Evolutionary conservation across 768 basidiomycete genomes (phyloP).

Genomic region (Mycena capillaripes): DNA sequence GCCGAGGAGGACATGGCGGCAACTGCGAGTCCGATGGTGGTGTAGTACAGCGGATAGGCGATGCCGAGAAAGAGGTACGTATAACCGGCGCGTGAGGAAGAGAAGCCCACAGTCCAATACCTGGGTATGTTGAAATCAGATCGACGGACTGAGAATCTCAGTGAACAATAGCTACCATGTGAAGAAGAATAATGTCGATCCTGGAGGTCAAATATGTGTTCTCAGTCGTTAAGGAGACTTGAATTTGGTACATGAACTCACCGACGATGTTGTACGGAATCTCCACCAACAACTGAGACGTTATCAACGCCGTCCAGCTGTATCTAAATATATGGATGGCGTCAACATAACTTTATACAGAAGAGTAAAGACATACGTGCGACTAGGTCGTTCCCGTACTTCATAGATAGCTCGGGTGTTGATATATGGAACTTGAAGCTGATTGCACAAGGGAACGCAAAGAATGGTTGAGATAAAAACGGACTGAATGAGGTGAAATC

Average conservation of each 20-base stretch:
- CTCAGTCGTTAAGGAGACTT: too few species aligned
- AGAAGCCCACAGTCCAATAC: constrained; percentile 78
- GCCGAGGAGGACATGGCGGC: constrained; percentile 73
- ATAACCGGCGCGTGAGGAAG: constrained; percentile 65
- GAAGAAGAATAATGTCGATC: too few species aligned
- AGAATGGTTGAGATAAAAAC: constrained; percentile 70
- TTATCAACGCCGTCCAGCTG: constrained; percentile 72
- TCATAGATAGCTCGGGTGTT: constrained; percentile 71
- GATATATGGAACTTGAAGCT: constrained; percentile 75
- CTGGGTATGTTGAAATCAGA: neutral
- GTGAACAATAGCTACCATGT: too few species aligned
- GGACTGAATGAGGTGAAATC: too few species aligned
- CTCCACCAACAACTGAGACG: constrained; percentile 68
- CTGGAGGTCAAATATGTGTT: too few species aligned
- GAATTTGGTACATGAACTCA: constrained; percentile 64
- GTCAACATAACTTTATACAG: too few species aligned
- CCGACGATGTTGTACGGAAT: constrained; percentile 74
- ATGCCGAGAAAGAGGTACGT: constrained; percentile 65
- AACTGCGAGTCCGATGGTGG: constrained; percentile 70
- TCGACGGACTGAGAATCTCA: too few species aligned
- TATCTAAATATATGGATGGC: too few species aligned
- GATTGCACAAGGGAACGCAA: constrained; percentile 69
- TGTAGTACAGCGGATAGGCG: constrained; percentile 72
- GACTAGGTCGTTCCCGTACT: constrained; percentile 73
- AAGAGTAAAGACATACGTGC: too few species aligned